Evolutionary conservation across 208 protist species (phyloP), one percentile per base, ranked within the genome.

Genomic region (Leishmania tarentolae): DNA sequence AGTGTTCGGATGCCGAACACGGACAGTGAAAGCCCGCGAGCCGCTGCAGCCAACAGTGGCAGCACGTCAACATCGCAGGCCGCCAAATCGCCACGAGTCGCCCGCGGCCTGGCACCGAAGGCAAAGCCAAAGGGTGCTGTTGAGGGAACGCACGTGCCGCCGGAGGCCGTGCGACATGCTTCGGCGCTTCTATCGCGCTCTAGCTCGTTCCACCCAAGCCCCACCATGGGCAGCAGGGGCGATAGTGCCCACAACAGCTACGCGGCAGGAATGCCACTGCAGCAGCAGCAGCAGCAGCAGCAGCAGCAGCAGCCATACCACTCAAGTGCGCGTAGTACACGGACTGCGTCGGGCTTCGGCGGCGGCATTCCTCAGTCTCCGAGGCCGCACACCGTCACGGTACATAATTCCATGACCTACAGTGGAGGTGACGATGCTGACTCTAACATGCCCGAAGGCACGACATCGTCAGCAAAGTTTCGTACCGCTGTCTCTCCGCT

Each of bases 151-250:
- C 83, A 81, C 59, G 87, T 94, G 44, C 93, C 94, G 19, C 79
- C 96, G 63, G 91, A 94, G 47, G 92, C 86, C 5, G 93, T 97
- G 73, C 88, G 88, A 1, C 94, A 95, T 44, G 91, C 91, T 9
- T 91, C 92, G 0, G 82, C 85, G 17, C 70, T 93, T 46, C 47
- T 91, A 53, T 72, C 56, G 37, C 80, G 85, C 53, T 73, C 75
- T 61, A 35, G 61, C 42, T 74, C 72, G 17, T 65, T 66, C 17
- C 69, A 63, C 0, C 53, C 13, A 66, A 83, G 59, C 72, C 50
- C 15, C 31, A 37, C 52, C 65, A 71, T 31, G 24, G 35, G 3
- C 52, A 53, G n/a, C 66, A 9, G 59, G n/a, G 72, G 46, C 53
- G 65, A 59, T 70, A 59, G 52, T 46, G 57, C 35, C 28, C 9